phyloP scores from a whole-genome alignment of 495 filamentous ascomycete genomes.

The Penicillium canariense region DNA sequence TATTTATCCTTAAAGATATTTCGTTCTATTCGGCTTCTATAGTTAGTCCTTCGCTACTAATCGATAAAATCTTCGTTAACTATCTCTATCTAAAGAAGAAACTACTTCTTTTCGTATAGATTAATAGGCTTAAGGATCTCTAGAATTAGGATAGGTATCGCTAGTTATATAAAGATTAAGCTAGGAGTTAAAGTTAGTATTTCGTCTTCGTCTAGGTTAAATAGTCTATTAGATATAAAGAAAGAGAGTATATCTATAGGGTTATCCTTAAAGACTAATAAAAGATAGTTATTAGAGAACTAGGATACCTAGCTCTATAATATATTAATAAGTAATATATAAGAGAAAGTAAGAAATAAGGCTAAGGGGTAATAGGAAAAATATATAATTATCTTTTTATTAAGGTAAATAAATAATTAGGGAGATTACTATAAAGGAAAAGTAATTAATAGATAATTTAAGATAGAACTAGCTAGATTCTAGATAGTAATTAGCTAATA shows the following conservation, averaged over 20 bases:
- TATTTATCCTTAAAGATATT: slow-evolving; percentile 1
- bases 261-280: slow-evolving; percentile 1
- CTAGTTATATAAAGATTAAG: background rate
- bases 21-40: background rate
- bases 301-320: slow-evolving; percentile 5
- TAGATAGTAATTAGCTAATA: too few relatives aligned
- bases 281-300: slow-evolving; percentile 5
- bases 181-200: background rate
- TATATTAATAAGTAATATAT: too few relatives aligned
- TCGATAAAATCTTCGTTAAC: slow-evolving; percentile 7
- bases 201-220: background rate
- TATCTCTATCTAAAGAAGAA: slow-evolving; percentile 3
- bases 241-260: background rate
- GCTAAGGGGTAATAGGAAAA: too few relatives aligned
- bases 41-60: slow-evolving; percentile 10
- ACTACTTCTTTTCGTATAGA: background rate
- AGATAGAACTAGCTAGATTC: too few relatives aligned
- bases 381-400: too few relatives aligned
- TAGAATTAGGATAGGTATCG: background rate
- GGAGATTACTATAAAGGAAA: too few relatives aligned
- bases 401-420: too few relatives aligned
- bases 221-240: background rate
- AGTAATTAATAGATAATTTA: too few relatives aligned
- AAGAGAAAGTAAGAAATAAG: too few relatives aligned
- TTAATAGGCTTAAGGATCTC: background rate